phyloP scores from a whole-genome alignment of 2,329 filamentous ascomycete genomes.

The Sarocladiaceae sp. region DNA sequence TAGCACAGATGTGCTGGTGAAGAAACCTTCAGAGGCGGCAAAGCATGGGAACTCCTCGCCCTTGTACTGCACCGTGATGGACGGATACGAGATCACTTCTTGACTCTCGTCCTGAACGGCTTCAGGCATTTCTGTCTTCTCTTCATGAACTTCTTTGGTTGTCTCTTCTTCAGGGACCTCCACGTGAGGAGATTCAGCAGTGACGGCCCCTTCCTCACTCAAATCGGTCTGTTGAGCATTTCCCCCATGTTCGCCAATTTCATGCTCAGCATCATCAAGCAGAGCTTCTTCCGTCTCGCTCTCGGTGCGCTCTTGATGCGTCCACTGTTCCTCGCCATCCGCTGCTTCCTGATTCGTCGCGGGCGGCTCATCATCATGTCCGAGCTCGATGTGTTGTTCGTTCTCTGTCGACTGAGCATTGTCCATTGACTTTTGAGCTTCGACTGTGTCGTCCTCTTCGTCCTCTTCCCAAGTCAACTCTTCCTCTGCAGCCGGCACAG shows the following conservation, averaged over 20 bases:
- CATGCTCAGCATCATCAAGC: background rate
- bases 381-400: background rate
- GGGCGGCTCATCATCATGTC: background rate
- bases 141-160: slow-evolving; percentile 14
- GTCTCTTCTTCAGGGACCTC: slow-evolving; percentile 9
- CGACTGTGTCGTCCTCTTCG: background rate
- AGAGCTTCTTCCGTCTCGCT: background rate
- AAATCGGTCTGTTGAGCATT: no score
- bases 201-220: no score
- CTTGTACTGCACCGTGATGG: slow-evolving; percentile 36
- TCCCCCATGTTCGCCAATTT: background rate
- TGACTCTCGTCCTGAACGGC: background rate
- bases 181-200: no score
- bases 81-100: slow-evolving; percentile 20
- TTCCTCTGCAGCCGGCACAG: slow-evolving; percentile 5
- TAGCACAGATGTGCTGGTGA: slow-evolving; percentile 34
- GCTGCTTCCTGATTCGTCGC: background rate
- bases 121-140: background rate
- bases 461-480: slow-evolving; percentile 9
- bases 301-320: background rate
- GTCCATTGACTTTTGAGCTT: background rate
- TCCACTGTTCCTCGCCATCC: background rate
- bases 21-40: slow-evolving; percentile 35
- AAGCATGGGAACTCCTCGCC: slow-evolving; percentile 38
- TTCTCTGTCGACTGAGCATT: background rate